Evolutionary conservation across 208 protist species (phyloP), one percentile per base, ranked within the genome.

Genomic region (Crithidia expoeki): DNA sequence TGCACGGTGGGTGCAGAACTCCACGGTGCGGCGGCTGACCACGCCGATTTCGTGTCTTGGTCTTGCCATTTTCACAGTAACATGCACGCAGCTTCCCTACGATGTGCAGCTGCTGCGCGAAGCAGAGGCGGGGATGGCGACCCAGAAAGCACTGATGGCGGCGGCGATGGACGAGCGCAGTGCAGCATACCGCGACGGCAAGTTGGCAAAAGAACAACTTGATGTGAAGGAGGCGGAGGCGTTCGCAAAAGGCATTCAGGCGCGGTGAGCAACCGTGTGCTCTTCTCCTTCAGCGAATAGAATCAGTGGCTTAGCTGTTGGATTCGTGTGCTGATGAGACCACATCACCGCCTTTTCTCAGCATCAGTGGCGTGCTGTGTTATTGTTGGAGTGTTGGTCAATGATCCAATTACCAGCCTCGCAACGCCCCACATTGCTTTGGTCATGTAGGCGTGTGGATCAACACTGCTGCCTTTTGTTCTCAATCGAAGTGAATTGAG

Each of bases 11-110:
- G 80, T 74, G 42, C 69, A 76, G 25, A 75, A 81, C 70, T 65
- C 74, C 16, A 23, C 58, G 4, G 27, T 91, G 38, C 83, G 80
- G 28, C 84, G 83, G 5, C 61, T 87, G 38, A 89, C 77, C 28
- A 92, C 85, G 0, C 89, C 89, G n/a, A 63, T 92, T 40, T 78
- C 86, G 21, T 79, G 81, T 46, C 58, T 94, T 5, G 89, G 89
- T 0, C 59, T 86, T 2, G 55, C 75, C 4, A 89, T 92, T 5
- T 59, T 74, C 56, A 28, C 49, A 3, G 62, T 84, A 7, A 94
- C 89, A 10, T 51, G 55, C 47, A 62, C 66, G 27, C 84, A 89
- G 62, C 33, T 94, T 25, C 89, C 83, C 32, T 77, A 68, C 44
- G 89, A 94, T 40, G 58, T 90, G 42, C 56, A 57, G 11, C 19